Evolutionary conservation across 148 eudicot genomes (phyloP).

Genomic region (Hydrangea macrophylla): DNA sequence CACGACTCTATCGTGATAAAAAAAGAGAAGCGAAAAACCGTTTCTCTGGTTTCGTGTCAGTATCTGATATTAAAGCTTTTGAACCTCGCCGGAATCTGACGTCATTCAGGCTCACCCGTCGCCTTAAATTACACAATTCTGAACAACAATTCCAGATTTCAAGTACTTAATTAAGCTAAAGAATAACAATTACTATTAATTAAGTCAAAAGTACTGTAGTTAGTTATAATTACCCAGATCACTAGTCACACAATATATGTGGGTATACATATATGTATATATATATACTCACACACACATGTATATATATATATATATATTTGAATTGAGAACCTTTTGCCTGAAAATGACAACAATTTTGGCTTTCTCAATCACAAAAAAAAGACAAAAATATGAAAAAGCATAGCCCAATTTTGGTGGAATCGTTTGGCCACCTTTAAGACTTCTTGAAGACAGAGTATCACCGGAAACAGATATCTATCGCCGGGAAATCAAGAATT

Average conservation of each 20-base stretch:
- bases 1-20: conserved; percentile 32
- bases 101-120: background rate
- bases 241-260: no score
- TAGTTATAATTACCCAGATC: no score
- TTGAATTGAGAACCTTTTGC: background rate
- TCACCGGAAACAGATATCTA: background rate
- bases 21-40: conserved; percentile 9
- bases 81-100: background rate
- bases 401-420: background rate
- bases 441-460: no score
- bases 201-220: no score
- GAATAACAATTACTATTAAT: no score
- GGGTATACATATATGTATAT: no score
- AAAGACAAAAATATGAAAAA: background rate
- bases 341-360: background rate
- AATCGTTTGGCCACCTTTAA: no score
- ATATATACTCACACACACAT: no score
- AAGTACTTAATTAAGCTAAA: no score
- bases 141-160: background rate
- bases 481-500: background rate
- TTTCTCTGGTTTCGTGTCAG: background rate
- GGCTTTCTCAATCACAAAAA: background rate
- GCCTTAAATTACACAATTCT: background rate
- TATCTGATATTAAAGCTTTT: background rate
- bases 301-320: no score